These are phyloP conservation scores for Pythium periplocum DNA, from an alignment of 352 stramenopile species.

Conservation along the genomic window DNA sequence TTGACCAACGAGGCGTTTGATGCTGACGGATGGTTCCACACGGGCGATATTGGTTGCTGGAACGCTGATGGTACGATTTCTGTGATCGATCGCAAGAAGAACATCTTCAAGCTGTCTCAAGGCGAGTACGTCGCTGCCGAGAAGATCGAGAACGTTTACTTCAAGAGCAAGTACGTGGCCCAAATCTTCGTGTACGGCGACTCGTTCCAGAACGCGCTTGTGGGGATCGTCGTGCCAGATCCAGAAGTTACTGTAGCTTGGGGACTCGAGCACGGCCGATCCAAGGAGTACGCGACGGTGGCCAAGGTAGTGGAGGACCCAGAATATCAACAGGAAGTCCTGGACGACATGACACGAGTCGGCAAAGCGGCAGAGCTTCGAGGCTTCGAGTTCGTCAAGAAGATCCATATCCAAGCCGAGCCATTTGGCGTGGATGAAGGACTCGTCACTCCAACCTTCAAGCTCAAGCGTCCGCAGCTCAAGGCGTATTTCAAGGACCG, in stretches of 20 bases:
- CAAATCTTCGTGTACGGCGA: slow-evolving; percentile 95
- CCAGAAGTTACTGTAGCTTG: slow-evolving; percentile 17
- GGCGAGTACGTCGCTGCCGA: slow-evolving; percentile 94
- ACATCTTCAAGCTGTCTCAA: slow-evolving; percentile 89
- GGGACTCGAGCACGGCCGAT: slow-evolving; percentile 20
- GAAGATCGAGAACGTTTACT: slow-evolving; percentile 94
- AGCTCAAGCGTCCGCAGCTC: slow-evolving; percentile 87
- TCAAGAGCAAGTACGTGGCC: slow-evolving; percentile 83
- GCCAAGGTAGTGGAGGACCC: slow-evolving; percentile 35
- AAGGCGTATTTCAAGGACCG: slow-evolving; percentile 42
- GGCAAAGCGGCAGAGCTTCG: slow-evolving; percentile 65
- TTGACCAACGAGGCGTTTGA: slow-evolving; percentile 89
- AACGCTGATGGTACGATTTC: slow-evolving; percentile 86
- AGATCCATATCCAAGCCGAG: slow-evolving; percentile 79
- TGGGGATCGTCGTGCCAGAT: slow-evolving; percentile 88
- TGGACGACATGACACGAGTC: slow-evolving; percentile 60
- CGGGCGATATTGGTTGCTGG: slow-evolving; percentile 91
- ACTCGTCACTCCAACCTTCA: slow-evolving; percentile 94
- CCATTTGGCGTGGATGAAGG: slow-evolving; percentile 89
- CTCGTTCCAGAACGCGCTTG: slow-evolving; percentile 88
- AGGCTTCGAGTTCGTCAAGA: slow-evolving; percentile 91
- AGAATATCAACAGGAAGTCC: slow-evolving; percentile 53
- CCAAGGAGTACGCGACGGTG: slow-evolving; percentile 24
- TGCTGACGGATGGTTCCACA: slow-evolving; percentile 92
- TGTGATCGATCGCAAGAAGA: slow-evolving; percentile 87